Evolutionary conservation across 169 alveolate species (phyloP), one percentile per base, ranked within the genome.

Genomic region (Eimeria acervulina): DNA sequence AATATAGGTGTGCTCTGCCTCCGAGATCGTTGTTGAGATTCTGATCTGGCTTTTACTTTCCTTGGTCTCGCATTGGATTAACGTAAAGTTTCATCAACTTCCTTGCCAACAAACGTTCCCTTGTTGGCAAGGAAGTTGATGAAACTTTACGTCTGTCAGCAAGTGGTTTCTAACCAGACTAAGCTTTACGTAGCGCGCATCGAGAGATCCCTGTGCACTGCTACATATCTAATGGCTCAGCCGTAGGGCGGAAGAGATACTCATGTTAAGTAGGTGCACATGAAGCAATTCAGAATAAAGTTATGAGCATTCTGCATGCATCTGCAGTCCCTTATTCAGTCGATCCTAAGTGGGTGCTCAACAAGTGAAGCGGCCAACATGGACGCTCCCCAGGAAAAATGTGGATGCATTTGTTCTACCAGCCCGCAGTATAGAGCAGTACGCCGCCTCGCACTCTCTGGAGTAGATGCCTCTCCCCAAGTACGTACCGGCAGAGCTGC

Each of bases 391-490:
- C 6, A 42, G 15, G 87, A 76, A 15, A 23, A 23, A 6, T 36
- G 87, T 21, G 63, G 70, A 33, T 81, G 90, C 72, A 44, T 6
- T 21, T 8, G 17, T 70, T 44, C 68, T 28, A 36, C 42, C 68
- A 80, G 63, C 10, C 90, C 13, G 90, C 51, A 68, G 17, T 44
- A 44, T 81, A 47, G 40, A 33, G 38, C 70, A 44, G 90, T 44
- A 15, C 72, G 70, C 40, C 72, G 90, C 70, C 68, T 36, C n/a
- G 3, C 47, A 1, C 4, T 47, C 42, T 23, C 90, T 44, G 31
- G 12, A 47, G 47, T 44, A 33, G 72, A 42, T 2, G 68, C 63
- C 10, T 23, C 52, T 6, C 40, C 90, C 15, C 70, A 19, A 47
- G 70, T 42, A 44, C 10, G 90, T n/a, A n/a, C 2, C 47, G 31